Evolutionary conservation across 1,284 basidiomycete species (phyloP).

Genomic region (Trichosporon sp.): DNA sequence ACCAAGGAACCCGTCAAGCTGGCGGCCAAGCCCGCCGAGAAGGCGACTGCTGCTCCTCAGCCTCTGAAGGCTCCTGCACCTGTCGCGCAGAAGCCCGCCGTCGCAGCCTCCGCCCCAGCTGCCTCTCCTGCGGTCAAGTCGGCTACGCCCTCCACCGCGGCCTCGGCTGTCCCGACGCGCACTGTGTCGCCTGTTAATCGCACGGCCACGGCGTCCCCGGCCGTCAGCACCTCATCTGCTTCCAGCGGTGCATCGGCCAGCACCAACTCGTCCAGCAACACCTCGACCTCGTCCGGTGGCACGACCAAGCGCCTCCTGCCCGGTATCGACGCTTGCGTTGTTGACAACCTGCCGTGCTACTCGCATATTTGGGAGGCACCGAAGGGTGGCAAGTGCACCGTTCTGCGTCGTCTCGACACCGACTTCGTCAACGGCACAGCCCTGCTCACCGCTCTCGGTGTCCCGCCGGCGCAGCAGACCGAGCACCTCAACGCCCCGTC

Average conservation of each 20-base stretch:
- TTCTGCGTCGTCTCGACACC: slow-evolving; percentile 49
- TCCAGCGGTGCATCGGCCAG: slow-evolving; percentile 21
- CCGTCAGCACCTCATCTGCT: slow-evolving; percentile 10
- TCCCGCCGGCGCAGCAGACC: slow-evolving; percentile 36
- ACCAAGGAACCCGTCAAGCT: slow-evolving; percentile 3
- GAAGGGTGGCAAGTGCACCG: slow-evolving; percentile 34
- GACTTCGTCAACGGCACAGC: slow-evolving; percentile 54
- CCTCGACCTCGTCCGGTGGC: slow-evolving; percentile 24
- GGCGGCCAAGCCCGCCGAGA: not conserved
- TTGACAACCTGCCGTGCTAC: slow-evolving; percentile 54
- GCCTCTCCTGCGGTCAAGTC: slow-evolving; percentile 3
- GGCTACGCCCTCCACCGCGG: slow-evolving; percentile 8
- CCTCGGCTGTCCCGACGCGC: slow-evolving; percentile 20
- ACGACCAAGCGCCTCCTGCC: slow-evolving; percentile 46
- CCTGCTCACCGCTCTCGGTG: slow-evolving; percentile 45
- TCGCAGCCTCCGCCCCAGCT: slow-evolving; percentile 20
- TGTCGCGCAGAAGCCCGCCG: not conserved
- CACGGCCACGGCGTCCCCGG: slow-evolving; percentile 26
- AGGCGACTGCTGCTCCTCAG: not conserved
- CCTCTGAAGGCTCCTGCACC: not conserved
- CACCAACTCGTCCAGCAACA: slow-evolving; percentile 19
- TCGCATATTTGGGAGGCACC: slow-evolving; percentile 40
- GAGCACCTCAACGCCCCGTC: slow-evolving; percentile 42
- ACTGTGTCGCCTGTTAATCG: slow-evolving; percentile 31
- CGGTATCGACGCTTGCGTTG: slow-evolving; percentile 49